Evolutionary conservation across 495 filamentous ascomycete species (phyloP), one percentile per base, ranked within the genome.

Genomic region (Alectoria sarmentosa): DNA sequence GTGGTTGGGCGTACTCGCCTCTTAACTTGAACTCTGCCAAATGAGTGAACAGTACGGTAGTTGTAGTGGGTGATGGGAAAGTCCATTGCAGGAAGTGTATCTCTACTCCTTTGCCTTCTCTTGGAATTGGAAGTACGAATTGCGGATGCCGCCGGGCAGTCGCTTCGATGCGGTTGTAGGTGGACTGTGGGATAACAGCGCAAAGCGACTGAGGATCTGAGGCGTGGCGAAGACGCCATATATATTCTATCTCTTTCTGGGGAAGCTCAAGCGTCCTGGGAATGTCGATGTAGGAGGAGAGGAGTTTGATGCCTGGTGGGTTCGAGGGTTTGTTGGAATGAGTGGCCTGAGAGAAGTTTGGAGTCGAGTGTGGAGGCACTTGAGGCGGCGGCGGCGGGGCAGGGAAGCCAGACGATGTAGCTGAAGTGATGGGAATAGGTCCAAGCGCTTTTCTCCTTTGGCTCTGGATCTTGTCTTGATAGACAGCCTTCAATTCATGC

Each of bases 171-270:
- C 79, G 77, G 38, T 73, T 60, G 80, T 90, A 98, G 13, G 87
- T 91, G 3, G 80, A 73, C 0, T 85, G 69, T 0, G 91, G 90
- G 65, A 98, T 86, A 28, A 83, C 81, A 30, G 92, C 94, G 77
- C 88, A 92, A 8, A 98, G 85, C 36, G 90, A 89, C 67, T 82
- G 76, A 0, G 85, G 73, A 64, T 86, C 83, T 4, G 78, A 72
- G 39, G 90, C 85, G 76, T 96, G 91, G 26, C 89, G 89, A n/a
- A 94, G 83, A 3, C 92, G 89, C 94, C 94, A 98, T 70, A 97
- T 82, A 34, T 86, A 83, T 71, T 91, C 85, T 63, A 98, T 88
- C 71, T 98, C 91, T 69, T 87, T 85, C n/a, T 80, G 69, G 0
- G 93, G 90, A 23, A 97, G 88, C 37, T 74, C 69, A 57, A 78